phyloP scores from a whole-genome alignment of 179 eudicot species.

The Silene noctiflora region DNA sequence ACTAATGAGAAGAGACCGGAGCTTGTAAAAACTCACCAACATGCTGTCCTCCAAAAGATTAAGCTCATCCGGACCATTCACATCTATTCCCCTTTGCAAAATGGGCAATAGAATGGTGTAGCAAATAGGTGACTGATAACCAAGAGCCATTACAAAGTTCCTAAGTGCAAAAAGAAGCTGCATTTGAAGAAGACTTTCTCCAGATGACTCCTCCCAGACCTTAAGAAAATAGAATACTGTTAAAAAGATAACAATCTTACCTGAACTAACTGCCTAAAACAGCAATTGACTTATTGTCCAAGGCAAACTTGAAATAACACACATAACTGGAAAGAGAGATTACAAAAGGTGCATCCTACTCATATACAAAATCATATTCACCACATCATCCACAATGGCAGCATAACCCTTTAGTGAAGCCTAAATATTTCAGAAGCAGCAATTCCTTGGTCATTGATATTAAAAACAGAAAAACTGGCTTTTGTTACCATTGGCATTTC shows the following conservation, averaged over 20 bases:
- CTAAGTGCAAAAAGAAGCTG: slow-evolving; percentile 85
- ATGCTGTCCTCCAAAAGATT: slow-evolving; percentile 89
- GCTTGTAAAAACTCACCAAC: slow-evolving; percentile 46
- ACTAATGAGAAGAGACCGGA: neutral
- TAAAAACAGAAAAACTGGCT: neutral
- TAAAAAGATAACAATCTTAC: neutral
- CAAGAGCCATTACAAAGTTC: slow-evolving; percentile 87
- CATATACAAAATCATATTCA: neutral
- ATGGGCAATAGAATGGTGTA: slow-evolving; percentile 75
- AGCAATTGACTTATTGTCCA: neutral
- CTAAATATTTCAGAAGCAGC: neutral
- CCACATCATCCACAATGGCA: neutral
- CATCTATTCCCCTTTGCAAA: slow-evolving; percentile 64
- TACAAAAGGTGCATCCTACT: neutral
- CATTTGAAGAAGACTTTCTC: slow-evolving; percentile 94
- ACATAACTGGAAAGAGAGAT: neutral
- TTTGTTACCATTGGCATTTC: neutral
- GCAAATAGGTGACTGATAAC: slow-evolving; percentile 78
- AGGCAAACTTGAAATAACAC: neutral
- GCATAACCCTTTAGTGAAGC: neutral
- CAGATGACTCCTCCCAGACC: slow-evolving; percentile 97
- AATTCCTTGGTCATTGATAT: neutral
- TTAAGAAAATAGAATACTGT: slow-evolving; percentile 24
- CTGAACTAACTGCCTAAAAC: neutral
- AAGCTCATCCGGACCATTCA: slow-evolving; percentile 89